Conservation (phyloP, 2,329 filamentous ascomycete species). For the Trichoderma asperellum region DNA sequence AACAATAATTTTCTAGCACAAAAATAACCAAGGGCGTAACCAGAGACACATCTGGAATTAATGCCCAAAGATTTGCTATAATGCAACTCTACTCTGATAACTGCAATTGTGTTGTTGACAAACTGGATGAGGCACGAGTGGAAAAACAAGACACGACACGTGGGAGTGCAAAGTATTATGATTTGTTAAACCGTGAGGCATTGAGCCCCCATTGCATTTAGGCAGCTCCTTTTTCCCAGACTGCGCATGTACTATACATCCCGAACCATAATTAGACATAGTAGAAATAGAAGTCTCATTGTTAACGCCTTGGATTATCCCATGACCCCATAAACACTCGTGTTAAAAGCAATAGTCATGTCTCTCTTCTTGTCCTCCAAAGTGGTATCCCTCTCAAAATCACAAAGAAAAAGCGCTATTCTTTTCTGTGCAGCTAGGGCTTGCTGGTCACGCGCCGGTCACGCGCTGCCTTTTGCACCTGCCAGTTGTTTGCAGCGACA, state of each 20-base stretch:
- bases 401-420: constrained; percentile 1
- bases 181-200: constrained; percentile 12
- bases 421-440: too few relatives aligned
- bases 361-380: constrained; percentile 35
- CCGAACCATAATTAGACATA: constrained; percentile 34
- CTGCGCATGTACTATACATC: constrained; percentile 48
- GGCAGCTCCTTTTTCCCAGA: constrained; percentile 20
- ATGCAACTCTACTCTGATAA: too few relatives aligned
- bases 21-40: too few relatives aligned
- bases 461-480: too few relatives aligned
- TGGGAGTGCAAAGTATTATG: constrained; percentile 15
- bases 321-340: constrained; percentile 48
- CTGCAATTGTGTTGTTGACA: too few relatives aligned
- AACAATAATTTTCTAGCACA: too few relatives aligned
- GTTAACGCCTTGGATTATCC: constrained; percentile 52
- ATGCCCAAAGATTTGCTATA: too few relatives aligned
- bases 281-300: constrained; percentile 46
- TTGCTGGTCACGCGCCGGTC: too few relatives aligned
- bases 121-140: too few relatives aligned
- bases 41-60: too few relatives aligned
- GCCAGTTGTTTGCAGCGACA: too few relatives aligned
- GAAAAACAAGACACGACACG: too few relatives aligned
- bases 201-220: constrained; percentile 33
- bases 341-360: constrained; percentile 42
- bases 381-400: constrained; percentile 35